Evolutionary conservation across 2,329 filamentous ascomycete genomes (phyloP), one percentile per base, ranked within the genome.

Genomic region (Juglanconis sp.): DNA sequence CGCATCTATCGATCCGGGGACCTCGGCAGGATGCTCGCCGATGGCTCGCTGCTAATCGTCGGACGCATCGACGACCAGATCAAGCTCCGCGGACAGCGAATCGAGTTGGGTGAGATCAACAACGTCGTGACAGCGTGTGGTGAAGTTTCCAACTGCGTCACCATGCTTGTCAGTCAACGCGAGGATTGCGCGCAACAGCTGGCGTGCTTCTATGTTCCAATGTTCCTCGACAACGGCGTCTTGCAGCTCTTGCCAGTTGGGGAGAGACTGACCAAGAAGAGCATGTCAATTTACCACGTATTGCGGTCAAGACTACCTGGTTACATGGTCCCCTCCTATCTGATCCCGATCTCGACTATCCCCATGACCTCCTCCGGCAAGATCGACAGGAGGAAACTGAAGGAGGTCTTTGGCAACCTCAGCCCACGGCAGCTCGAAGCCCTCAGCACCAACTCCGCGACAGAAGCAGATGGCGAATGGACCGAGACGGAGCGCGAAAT

Each of bases 1-100:
- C 84, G 86, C 1, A 74, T 97, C 0, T 96, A 96, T 69, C 84
- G 90, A 11, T 92, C 89, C 38, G 92, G 93, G 0, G 92, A 97
- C 68, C 80, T 91, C 67, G 93, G 92, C 0, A 82, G 91, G 24
- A 83, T 96, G 75, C 82, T 96, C 8, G 79, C 86, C 0, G 89
- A 96, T 68, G 89, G 90, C 0, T 89, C 87, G 0, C 78, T 97
- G 7, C 73, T 90, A 3, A 90, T 95, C 46, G 74, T 85, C 9
- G 90, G 91, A 15, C 83, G 91, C 42, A 78, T 88, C 30, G 92
- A 96, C 66, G 89, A 89, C 62, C 91, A 96, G 71, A 79, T 95
- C 58, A 96, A 96, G 70, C 79, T 96, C 9, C 83, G 91, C 49
- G 92, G 92, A 0, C 89, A 94, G 65, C 80, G 90, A 49, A 87